phyloP scores from a whole-genome alignment of 2,329 filamentous ascomycete species.

The Nectriaceae sp. region DNA sequence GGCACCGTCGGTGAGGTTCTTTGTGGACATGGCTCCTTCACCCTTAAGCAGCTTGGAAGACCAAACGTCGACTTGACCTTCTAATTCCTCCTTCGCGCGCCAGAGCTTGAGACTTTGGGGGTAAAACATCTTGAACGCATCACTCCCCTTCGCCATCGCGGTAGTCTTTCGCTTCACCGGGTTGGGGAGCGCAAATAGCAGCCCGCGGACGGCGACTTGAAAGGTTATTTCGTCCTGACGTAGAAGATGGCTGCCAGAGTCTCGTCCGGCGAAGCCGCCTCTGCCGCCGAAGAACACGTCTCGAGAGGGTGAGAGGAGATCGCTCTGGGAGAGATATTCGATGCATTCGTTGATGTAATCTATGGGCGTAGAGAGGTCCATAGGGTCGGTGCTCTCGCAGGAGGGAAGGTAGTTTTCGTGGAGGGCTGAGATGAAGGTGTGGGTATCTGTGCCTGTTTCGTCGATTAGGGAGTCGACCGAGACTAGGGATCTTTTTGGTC shows the following conservation, averaged over 20 bases:
- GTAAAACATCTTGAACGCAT: constrained; percentile 89
- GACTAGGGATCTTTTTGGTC: constrained; percentile 66
- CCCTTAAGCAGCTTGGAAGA: constrained; percentile 61
- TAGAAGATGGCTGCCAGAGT: constrained; percentile 70
- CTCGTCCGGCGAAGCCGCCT: constrained; percentile 53
- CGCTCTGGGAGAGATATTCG: constrained; percentile 82
- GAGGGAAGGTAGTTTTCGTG: constrained; percentile 94
- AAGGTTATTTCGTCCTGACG: constrained; percentile 95
- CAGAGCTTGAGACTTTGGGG: constrained; percentile 83
- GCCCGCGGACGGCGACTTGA: constrained; percentile 82
- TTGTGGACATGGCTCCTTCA: constrained; percentile 41
- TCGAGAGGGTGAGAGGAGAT: constrained; percentile 77
- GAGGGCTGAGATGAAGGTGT: constrained; percentile 85
- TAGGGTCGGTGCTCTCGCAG: constrained; percentile 60
- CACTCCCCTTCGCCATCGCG: constrained; percentile 47
- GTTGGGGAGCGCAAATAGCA: constrained; percentile 81
- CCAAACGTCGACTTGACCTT: constrained; percentile 71
- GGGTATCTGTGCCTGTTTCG: constrained; percentile 88
- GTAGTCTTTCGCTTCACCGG: constrained; percentile 74
- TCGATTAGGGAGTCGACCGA: constrained; percentile 78
- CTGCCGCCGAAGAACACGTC: constrained; percentile 66
- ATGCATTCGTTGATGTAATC: constrained; percentile 85
- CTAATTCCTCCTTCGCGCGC: constrained; percentile 80
- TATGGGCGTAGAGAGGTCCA: constrained; percentile 61
- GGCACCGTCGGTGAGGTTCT: constrained; percentile 47